Base-by-base conservation (phyloP, 2,329 filamentous ascomycete species). In the Cytospora schulzeri region DNA sequence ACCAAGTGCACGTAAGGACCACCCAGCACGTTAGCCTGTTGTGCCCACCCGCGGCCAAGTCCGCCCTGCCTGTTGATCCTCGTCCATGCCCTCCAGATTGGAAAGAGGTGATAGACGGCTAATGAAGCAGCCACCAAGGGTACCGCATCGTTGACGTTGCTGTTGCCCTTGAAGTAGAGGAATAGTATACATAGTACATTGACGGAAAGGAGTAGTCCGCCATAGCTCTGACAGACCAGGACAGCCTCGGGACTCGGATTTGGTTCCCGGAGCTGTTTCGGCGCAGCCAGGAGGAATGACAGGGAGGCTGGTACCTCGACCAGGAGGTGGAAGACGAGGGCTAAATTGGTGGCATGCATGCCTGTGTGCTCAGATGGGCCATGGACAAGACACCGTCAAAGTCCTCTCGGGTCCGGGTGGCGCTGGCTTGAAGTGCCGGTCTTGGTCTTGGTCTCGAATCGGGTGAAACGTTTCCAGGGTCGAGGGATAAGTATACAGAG, bases 31-130 rank as follows among this genome's bases (percentile, higher is more conserved):
- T 70, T 69, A 4, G 62, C 61, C 19, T 69, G 70, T 15, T 64
- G 64, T 0, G 62, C 60, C 17, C 60, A 62, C 24, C 62, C 64
- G 3, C 41, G 51, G 15, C 60, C 60, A 24, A 31, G 41, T 31
- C 66, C 68, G 24, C 67, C 64, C 14, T 67, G 67, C n/a, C 59
- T 51, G 31, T 67, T 66, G 15, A 81, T 71, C 48, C 77, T 74
- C 19, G 70, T 66, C 14, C 71, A 73, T 0, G 83, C 83, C 38
- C 83, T 75, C 56, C 77, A 73, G 33, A 75, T 77, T 2, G 83
- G 83, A 74, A 79, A 84, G 1, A 78, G 50, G 63, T 85, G 83
- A 72, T 83, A 85, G 26, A 77, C 77, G 0, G 77, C 80, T 65
- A 85, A 72, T 0, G 79, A 76, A 0, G 75, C 67, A 0, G 78